Evolutionary conservation across 257 asterid genomes (phyloP).

Genomic region (Petunia axillaris): DNA sequence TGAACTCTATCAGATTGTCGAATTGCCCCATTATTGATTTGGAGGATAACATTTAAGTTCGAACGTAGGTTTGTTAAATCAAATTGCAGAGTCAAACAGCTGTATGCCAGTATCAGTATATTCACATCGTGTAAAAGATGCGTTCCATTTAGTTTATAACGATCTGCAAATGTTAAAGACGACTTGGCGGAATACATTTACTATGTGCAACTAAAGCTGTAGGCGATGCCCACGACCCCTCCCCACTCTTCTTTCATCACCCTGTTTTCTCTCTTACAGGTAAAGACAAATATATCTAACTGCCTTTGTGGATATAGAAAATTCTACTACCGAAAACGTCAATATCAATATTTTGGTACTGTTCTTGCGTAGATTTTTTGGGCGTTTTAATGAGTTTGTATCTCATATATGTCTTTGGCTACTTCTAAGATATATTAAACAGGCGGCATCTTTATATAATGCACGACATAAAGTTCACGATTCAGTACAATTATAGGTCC

Average conservation of each 20-base stretch:
- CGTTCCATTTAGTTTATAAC: neutral
- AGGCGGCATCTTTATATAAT: neutral
- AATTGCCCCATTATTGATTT: neutral
- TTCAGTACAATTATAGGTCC: constrained; percentile 9
- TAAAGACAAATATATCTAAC: neutral
- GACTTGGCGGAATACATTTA: neutral
- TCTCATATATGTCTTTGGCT: neutral
- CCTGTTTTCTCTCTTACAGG: neutral
- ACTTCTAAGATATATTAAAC: neutral
- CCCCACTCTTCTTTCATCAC: neutral
- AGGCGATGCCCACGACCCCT: neutral
- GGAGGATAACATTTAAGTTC: neutral
- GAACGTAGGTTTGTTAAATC: neutral
- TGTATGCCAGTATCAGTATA: neutral
- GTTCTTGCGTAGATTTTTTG: neutral
- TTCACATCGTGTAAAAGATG: neutral
- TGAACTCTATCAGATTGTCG: constrained; percentile 1
- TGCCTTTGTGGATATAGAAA: neutral
- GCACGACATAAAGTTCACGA: constrained; percentile 5
- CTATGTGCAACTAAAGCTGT: neutral
- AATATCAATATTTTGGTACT: neutral
- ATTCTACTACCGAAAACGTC: neutral
- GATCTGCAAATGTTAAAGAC: neutral
- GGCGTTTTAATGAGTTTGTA: neutral
- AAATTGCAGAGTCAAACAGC: neutral